These are phyloP conservation scores for Lentinula raphanica DNA, from an alignment of 768 basidiomycete genomes.

Conservation along the genomic window DNA sequence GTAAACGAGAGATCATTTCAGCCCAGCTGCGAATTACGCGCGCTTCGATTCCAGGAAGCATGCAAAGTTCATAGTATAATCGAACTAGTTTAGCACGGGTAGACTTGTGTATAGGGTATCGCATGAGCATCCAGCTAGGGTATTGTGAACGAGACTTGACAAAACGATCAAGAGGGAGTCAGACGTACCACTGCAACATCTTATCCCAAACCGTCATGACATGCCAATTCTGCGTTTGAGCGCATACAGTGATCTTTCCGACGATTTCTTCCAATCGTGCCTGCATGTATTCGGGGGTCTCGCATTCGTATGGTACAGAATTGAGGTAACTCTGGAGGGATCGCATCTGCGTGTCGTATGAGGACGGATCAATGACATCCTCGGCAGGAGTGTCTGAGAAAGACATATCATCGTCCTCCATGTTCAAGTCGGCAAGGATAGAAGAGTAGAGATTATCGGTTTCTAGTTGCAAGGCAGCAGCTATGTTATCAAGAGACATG, in stretches of 20 bases:
- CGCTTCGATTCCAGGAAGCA: slow-evolving; percentile 71
- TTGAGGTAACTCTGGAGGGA: slow-evolving; percentile 62
- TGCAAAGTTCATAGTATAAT: slow-evolving; percentile 74
- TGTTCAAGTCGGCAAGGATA: slow-evolving; percentile 18
- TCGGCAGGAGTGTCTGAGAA: slow-evolving; percentile 31
- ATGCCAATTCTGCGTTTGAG: slow-evolving; percentile 72
- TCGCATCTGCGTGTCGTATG: slow-evolving; percentile 53
- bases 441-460: slow-evolving; percentile 7
- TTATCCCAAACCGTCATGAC: slow-evolving; percentile 75
- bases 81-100: slow-evolving; percentile 68
- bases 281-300: slow-evolving; percentile 69
- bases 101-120: slow-evolving; percentile 67
- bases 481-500: background rate
- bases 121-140: slow-evolving; percentile 73
- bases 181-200: slow-evolving; percentile 65
- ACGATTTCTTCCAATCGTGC: slow-evolving; percentile 63
- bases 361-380: slow-evolving; percentile 32
- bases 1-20: slow-evolving; percentile 69
- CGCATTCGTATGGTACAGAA: slow-evolving; percentile 69
- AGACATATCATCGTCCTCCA: slow-evolving; percentile 60
- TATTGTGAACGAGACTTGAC: background rate
- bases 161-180: background rate
- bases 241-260: slow-evolving; percentile 61
- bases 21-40: slow-evolving; percentile 71
- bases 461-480: slow-evolving; percentile 15